Evolutionary conservation across 495 filamentous ascomycete genomes (phyloP), one percentile per base, ranked within the genome.

Genomic region (Tuber melanosporum): DNA sequence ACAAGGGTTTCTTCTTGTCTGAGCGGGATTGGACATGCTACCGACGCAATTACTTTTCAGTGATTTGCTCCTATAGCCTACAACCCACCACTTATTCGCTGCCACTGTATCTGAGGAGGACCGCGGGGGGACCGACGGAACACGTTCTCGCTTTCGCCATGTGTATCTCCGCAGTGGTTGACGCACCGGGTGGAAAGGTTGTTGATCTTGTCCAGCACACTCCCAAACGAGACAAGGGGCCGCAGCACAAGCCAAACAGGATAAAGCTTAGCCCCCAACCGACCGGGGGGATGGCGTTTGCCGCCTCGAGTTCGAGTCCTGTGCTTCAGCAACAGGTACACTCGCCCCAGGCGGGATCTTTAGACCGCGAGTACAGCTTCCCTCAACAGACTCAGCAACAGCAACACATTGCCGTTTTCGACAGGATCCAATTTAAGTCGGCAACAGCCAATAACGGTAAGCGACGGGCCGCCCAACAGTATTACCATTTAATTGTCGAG

Each of bases 381-480:
- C 80, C 81, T 0, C 81, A 82, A 6, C 73, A 82, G 57, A 43
- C 77, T 4, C 81, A 77, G 45, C 81, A 82, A 15, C 81, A 82
- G 19, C 83, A 84, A 43, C 86, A 73, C 83, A 88, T 84, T 74
- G 88, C 90, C 73, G 92, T 91, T 1, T 98, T 98, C 82, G 94
- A 98, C 80, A 90, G 95, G 3, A 97, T 98, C 69, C 95, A 98
- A 82, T 98, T 98, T 87, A 97, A 97, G 83, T 92, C 92, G 73
- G 95, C 95, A 2, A 98, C 95, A 1, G 94, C 94, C 6, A 98
- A 98, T 86, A 98, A 98, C 77, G 95, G 95, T 39, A 97, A 97
- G 83, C 87, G 95, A 73, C 87, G 95, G 70, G 94, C 95, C 0
- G 92, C 93, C 17, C 95, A 98, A 83, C 95, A 97, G 81, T 97